Evolutionary conservation across 2,329 filamentous ascomycete genomes (phyloP).

Genomic region (Hirsutella thompsonii): DNA sequence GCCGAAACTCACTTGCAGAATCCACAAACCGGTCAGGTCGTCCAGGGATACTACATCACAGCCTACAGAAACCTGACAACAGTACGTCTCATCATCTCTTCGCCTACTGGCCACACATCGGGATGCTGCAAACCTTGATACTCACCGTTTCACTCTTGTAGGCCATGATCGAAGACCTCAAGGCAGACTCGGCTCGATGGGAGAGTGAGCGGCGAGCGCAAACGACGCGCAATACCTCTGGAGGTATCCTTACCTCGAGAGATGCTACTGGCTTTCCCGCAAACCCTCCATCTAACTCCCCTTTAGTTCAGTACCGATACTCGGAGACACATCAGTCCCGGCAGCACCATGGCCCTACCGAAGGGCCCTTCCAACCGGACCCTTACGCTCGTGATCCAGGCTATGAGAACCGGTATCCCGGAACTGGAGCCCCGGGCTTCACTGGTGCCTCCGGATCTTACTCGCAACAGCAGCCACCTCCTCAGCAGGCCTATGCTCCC

Average conservation of each 20-base stretch:
- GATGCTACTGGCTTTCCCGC: slow-evolving; percentile 31
- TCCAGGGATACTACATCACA: slow-evolving; percentile 64
- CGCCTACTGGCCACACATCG: background rate
- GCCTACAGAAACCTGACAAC: slow-evolving; percentile 69
- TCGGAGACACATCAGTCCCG: slow-evolving; percentile 36
- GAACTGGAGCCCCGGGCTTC: slow-evolving; percentile 35
- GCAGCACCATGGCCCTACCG: slow-evolving; percentile 34
- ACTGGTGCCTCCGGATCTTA: slow-evolving; percentile 29
- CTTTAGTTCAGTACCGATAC: slow-evolving; percentile 43
- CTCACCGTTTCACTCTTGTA: slow-evolving; percentile 12
- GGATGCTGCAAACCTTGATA: background rate
- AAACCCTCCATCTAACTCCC: slow-evolving; percentile 45
- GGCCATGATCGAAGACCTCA: slow-evolving; percentile 52
- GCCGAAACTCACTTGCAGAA: slow-evolving; percentile 24
- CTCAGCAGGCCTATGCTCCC: slow-evolving; percentile 13
- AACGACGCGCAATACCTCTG: slow-evolving; percentile 36
- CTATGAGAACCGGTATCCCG: slow-evolving; percentile 35
- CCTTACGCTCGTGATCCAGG: slow-evolving; percentile 26
- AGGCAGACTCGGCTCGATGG: slow-evolving; percentile 49
- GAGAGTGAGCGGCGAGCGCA: slow-evolving; percentile 46
- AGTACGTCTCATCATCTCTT: slow-evolving; percentile 33
- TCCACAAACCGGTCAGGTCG: slow-evolving; percentile 43
- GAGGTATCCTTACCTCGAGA: slow-evolving; percentile 46
- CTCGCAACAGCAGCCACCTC: slow-evolving; percentile 8
- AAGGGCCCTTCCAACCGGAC: slow-evolving; percentile 20